Evolutionary conservation across 306 rosid genomes (phyloP), one percentile per base, ranked within the genome.

Genomic region (Psophocarpus tetragonolobus): DNA sequence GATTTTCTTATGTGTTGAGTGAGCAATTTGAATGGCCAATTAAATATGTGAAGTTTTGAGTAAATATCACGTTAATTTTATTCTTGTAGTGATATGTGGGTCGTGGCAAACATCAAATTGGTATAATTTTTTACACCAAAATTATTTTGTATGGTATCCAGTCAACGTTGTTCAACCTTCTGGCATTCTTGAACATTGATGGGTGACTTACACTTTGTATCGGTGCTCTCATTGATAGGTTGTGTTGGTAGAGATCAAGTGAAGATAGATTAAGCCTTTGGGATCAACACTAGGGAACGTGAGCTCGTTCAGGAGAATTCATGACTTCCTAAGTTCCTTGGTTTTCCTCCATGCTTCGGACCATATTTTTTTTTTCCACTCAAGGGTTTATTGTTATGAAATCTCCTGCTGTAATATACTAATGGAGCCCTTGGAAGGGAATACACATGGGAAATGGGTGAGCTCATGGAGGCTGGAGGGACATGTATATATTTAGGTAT

Each of bases 251-350:
- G 75, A 67, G 56, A 73, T 83, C 39, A 27, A 58, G 81, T 58
- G 66, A 79, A 71, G 77, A 74, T 81, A 72, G 60, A 81, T 54
- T n/a, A n/a, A n/a, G n/a, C n/a, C n/a, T n/a, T 63, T 41, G 5
- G 35, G 21, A 56, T 38, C 83, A 51, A 47, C 70, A 15, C 50
- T 45, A 14, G 30, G 45, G 58, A 68, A 74, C 68, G 67, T 58
- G 68, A 65, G 80, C 80, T 53, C 35, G 32, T 48, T 61, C 48
- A 21, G 65, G 81, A 27, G 72, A 77, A 35, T 18, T 74, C 69
- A 32, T 71, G 38, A 35, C 11, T 63, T 48, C 41, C 68, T 20
- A 44, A 65, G 67, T 66, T 65, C 42, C 45, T 54, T 42, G 65
- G 6, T 77, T 67, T 48, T 60, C 72, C 13, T 71, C 68, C 68